These are phyloP conservation scores for Lyophyllum semitale DNA, from an alignment of 768 basidiomycete genomes.

Conservation along the genomic window DNA sequence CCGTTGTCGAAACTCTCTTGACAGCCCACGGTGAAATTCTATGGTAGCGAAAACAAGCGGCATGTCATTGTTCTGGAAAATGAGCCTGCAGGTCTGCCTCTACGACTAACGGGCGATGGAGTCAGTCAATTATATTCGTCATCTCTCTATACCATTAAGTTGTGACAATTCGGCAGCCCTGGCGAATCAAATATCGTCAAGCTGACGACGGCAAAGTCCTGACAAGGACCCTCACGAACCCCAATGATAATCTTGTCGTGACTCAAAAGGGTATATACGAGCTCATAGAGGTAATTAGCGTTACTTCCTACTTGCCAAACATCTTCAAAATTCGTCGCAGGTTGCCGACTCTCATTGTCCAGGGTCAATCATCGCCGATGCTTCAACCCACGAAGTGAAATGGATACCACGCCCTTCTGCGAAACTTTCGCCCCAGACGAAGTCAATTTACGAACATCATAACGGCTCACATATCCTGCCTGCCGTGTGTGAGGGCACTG, in stretches of 20 bases:
- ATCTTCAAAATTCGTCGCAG: slow-evolving; percentile 41
- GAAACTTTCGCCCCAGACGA: slow-evolving; percentile 58
- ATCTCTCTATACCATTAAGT: neutral
- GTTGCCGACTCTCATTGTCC: slow-evolving; percentile 86
- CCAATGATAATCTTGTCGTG: slow-evolving; percentile 77
- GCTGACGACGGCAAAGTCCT: slow-evolving; percentile 41
- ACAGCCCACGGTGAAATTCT: slow-evolving; percentile 88
- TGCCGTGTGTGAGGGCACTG: slow-evolving; percentile 80
- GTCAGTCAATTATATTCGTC: slow-evolving; percentile 44
- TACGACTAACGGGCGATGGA: slow-evolving; percentile 88
- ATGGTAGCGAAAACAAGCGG: slow-evolving; percentile 61
- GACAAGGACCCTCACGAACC: slow-evolving; percentile 47
- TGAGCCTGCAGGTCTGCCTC: slow-evolving; percentile 69
- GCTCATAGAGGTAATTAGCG: slow-evolving; percentile 57
- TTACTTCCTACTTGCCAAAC: neutral
- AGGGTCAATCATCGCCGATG: slow-evolving; percentile 63
- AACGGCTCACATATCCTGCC: slow-evolving; percentile 78
- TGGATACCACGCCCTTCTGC: slow-evolving; percentile 84
- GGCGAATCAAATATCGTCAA: slow-evolving; percentile 77
- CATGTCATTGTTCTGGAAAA: slow-evolving; percentile 71
- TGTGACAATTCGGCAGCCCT: slow-evolving; percentile 59
- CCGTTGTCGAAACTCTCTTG: neutral
- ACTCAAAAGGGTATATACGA: slow-evolving; percentile 76
- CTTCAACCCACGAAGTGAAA: slow-evolving; percentile 67
- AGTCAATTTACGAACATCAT: slow-evolving; percentile 55